Evolutionary conservation across 2,329 filamentous ascomycete species (phyloP).

Genomic region (Diplodia scrobiculata): DNA sequence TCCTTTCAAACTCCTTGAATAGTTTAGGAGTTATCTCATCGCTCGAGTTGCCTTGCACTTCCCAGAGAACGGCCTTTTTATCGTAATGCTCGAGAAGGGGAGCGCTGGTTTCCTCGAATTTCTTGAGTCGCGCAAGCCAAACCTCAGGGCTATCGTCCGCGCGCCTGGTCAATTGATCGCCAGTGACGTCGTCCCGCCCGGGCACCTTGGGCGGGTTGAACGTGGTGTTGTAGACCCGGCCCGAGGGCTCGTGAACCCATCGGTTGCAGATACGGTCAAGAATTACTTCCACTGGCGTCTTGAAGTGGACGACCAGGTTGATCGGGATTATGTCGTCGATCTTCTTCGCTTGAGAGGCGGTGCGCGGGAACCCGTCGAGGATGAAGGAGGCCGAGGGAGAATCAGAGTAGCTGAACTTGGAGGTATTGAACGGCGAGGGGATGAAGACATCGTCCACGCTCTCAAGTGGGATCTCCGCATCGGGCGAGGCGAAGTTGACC

Average conservation of each 20-base stretch:
- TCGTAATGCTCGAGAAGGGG: conserved; percentile 89
- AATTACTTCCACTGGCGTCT: conserved; percentile 83
- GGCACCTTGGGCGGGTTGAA: conserved; percentile 83
- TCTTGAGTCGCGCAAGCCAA: conserved; percentile 76
- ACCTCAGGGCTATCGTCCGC: conserved; percentile 84
- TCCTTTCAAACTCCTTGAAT: conserved; percentile 75
- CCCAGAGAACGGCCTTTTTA: conserved; percentile 78
- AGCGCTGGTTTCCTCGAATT: conserved; percentile 84
- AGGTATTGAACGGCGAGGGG: conserved; percentile 43
- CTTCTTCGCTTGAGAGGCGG: conserved; percentile 72
- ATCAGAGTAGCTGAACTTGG: conserved; percentile 57
- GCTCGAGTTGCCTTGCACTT: conserved; percentile 83
- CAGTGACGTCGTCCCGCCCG: conserved; percentile 86
- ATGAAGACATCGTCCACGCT: conserved; percentile 49
- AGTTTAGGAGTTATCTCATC: conserved; percentile 95
- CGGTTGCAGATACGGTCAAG: conserved; percentile 86
- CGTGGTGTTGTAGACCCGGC: conserved; percentile 89
- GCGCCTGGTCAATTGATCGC: conserved; percentile 78
- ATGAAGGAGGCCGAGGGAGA: conserved; percentile 84
- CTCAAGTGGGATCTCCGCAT: conserved; percentile 32
- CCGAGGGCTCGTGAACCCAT: conserved; percentile 90
- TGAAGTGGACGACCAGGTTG: conserved; percentile 85
- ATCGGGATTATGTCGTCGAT: conserved; percentile 86
- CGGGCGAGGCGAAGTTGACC: conserved; percentile 45
- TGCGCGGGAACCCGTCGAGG: conserved; percentile 94